Base-by-base conservation (phyloP, 2,329 filamentous ascomycete genomes). In the Fusarium nygamai region DNA sequence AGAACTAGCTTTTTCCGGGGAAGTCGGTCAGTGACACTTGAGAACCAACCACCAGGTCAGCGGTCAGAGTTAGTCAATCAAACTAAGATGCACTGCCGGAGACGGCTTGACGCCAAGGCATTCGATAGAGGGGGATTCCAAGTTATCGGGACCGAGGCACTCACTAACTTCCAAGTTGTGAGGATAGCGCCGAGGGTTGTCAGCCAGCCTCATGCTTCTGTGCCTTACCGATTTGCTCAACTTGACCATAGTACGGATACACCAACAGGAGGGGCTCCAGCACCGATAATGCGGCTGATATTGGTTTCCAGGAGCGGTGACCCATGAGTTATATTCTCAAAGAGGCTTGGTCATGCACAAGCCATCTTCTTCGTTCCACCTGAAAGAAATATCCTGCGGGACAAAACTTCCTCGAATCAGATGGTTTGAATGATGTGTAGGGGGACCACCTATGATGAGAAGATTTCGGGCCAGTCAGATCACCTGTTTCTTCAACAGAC, bases 181-280 rank as follows among this genome's bases (percentile, higher is more conserved):
- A 54, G 43, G 38, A 54, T 38, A 34, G 54, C 67, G 58, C 53
- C 60, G 34, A 59, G 61, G 51, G 51, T 39, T 53, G 61, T 74
- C 71, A 74, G 71, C 71, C 71, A 74, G 71, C 71, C 68, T 65
- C 67, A 71, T 39, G 50, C 48, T 54, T 60, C 34, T 53, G 64
- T 67, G 53, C 66, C 47, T 71, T 71, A 65, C 57, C 43, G 24
- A 51, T 60, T 60, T 60, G 43, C 67, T 70, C 17, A 60, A 54
- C 51, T 54, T 39, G 47, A 44, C 39, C n/a, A 24, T 19, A 57
- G 39, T n/a, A n/a, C n/a, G n/a, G n/a, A n/a, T 36, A 33, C 47
- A 50, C 36, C 58, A 48, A 44, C 33, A 34, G 50, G 61, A 31
- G n/a, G 16, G n/a, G 46, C 39, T 46, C 61, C 38, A 62, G 50